Base-by-base conservation (phyloP, 2,329 filamentous ascomycete species). In the Fusarium pininemorale region DNA sequence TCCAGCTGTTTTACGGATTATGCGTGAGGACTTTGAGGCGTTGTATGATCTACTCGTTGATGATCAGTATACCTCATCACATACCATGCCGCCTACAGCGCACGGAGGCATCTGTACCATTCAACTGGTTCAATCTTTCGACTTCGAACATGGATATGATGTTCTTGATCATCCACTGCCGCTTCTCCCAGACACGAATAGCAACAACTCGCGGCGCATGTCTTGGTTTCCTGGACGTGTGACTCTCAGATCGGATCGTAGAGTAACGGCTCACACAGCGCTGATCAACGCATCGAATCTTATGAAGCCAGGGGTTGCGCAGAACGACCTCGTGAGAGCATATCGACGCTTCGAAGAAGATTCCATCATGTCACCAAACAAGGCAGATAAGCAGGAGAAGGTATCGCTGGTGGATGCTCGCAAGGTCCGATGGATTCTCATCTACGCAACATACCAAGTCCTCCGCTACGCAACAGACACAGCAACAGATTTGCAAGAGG, bases 361-460 rank as follows among this genome's bases (percentile, higher is more conserved):
- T 12, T 86, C 85, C 13, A 80, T 88, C 26, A 81, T 86, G 54
- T 81, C 82, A 1, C 85, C 87, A 5, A 83, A 84, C 26, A 90
- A 88, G 69, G 83, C 84, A 2, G 89, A 92, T 66, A 90, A 89
- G 64, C 68, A 80, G 11, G 88, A 90, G 41, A 90, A 89, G 77
- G 77, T 84, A 6, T 81, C 81, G 0, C 82, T 90, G 16, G 84
- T 87, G 14, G 93, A 96, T 72, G 92, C 90, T 3, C 90, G 94
- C 45, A 95, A 94, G 80, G 88, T 95, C 22, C 87, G 93, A 44
- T 96, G 93, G 93, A 89, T 95, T 37, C 79, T 95, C 41, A 87
- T 96, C 12, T 96, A 96, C 77, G 88, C 90, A 24, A 87, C 90
- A 7, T 87, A 94, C 64, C 94, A 96, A 79, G 91, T 90, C n/a